Evolutionary conservation across 2,329 filamentous ascomycete species (phyloP).

Genomic region (Fusarium mundagurra): DNA sequence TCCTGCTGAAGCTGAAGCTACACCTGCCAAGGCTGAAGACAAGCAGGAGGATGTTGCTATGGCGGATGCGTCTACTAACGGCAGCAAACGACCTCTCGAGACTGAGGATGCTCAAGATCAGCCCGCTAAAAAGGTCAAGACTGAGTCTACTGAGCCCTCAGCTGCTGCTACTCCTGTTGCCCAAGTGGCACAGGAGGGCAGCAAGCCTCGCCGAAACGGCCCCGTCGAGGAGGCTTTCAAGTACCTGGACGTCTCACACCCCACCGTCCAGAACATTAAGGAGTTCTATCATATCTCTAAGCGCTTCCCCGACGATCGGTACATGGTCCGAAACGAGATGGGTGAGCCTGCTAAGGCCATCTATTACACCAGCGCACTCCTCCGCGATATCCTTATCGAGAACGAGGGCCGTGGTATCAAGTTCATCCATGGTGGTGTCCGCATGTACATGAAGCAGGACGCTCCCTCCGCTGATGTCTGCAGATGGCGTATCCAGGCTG

Average conservation of each 20-base stretch:
- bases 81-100: conserved; percentile 50
- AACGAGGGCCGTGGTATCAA: conserved; percentile 94
- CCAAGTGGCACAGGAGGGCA: conserved; percentile 41
- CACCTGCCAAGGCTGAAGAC: conserved; percentile 2
- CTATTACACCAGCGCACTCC: conserved; percentile 90
- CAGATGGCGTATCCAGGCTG: conserved; percentile 94
- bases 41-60: conserved; percentile 45
- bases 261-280: conserved; percentile 80
- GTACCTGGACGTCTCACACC: conserved; percentile 79
- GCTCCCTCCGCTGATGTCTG: conserved; percentile 87
- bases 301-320: conserved; percentile 88
- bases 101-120: conserved; percentile 50
- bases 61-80: conserved; percentile 46
- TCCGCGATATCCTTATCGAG: conserved; percentile 82
- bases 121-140: conserved; percentile 61
- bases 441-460: conserved; percentile 99
- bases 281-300: conserved; percentile 85
- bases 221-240: conserved; percentile 93
- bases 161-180: conserved; percentile 34
- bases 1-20: conserved; percentile 1
- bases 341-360: conserved; percentile 92
- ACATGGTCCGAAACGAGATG: conserved; percentile 93
- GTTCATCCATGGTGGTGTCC: conserved; percentile 95
- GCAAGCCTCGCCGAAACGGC: conserved; percentile 56
- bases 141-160: conserved; percentile 41